These are phyloP conservation scores for Inga leiocalycina DNA, from an alignment of 306 rosid genomes.

Conservation along the genomic window DNA sequence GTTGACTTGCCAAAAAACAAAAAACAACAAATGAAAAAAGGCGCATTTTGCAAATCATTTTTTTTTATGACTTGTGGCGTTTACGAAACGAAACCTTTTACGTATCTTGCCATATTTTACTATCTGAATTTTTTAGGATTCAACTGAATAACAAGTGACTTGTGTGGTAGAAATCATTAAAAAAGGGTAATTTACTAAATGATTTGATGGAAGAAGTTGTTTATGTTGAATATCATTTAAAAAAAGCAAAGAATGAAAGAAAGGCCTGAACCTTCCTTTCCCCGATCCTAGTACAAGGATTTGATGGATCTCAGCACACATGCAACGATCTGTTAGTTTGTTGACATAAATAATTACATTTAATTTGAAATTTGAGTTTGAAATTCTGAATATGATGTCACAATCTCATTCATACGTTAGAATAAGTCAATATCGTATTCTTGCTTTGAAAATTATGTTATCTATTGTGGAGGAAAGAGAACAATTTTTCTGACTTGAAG, in stretches of 20 bases:
- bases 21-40: too few species aligned
- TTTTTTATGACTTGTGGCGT: neutral
- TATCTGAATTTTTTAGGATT: too few species aligned
- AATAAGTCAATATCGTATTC: neutral
- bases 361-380: neutral
- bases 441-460: neutral
- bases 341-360: neutral
- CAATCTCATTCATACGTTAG: neutral
- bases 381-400: too few species aligned
- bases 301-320: too few species aligned
- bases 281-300: neutral
- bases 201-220: neutral
- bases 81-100: neutral
- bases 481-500: too few species aligned
- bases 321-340: too few species aligned
- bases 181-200: too few species aligned
- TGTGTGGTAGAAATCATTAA: neutral
- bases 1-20: neutral
- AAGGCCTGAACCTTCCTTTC: neutral
- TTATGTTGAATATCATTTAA: neutral
- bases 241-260: too few species aligned
- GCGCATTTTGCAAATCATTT: too few species aligned
- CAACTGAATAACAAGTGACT: neutral
- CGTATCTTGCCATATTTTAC: too few species aligned
- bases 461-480: neutral